Conservation (phyloP, 768 basidiomycete species). For the Pluteus cervinus region DNA sequence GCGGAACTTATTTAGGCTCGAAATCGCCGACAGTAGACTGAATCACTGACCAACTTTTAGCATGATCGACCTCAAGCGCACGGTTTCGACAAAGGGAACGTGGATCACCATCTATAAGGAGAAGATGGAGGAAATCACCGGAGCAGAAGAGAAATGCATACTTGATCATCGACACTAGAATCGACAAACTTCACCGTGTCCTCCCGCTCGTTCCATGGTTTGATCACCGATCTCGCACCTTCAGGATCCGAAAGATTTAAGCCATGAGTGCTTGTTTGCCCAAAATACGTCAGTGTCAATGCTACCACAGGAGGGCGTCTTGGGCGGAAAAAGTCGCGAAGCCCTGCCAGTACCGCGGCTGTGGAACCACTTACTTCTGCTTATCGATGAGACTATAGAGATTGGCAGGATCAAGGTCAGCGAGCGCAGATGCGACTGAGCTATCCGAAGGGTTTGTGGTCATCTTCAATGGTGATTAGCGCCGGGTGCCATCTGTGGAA, state of each 20-base stretch:
- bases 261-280: slow-evolving; percentile 63
- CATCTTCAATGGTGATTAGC: no score
- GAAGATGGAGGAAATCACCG: slow-evolving; percentile 5
- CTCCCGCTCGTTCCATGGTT: slow-evolving; percentile 78
- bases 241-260: slow-evolving; percentile 79
- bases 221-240: slow-evolving; percentile 69
- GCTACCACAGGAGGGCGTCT: background rate
- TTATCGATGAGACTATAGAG: slow-evolving; percentile 57
- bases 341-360: slow-evolving; percentile 2
- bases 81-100: slow-evolving; percentile 74
- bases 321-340: background rate
- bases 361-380: slow-evolving; percentile 47
- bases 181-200: slow-evolving; percentile 60
- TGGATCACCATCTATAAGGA: slow-evolving; percentile 65
- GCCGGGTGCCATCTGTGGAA: no score
- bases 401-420: slow-evolving; percentile 45
- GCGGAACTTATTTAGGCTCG: slow-evolving; percentile 1
- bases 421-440: slow-evolving; percentile 40
- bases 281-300: slow-evolving; percentile 14
- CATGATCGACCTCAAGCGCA: slow-evolving; percentile 66
- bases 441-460: slow-evolving; percentile 24
- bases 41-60: slow-evolving; percentile 62
- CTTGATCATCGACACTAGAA: slow-evolving; percentile 85
- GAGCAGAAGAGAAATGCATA: slow-evolving; percentile 19
- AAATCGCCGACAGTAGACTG: slow-evolving; percentile 2